Conservation (phyloP, 2,329 filamentous ascomycete species). For the Hymenoscyphus scutula region DNA sequence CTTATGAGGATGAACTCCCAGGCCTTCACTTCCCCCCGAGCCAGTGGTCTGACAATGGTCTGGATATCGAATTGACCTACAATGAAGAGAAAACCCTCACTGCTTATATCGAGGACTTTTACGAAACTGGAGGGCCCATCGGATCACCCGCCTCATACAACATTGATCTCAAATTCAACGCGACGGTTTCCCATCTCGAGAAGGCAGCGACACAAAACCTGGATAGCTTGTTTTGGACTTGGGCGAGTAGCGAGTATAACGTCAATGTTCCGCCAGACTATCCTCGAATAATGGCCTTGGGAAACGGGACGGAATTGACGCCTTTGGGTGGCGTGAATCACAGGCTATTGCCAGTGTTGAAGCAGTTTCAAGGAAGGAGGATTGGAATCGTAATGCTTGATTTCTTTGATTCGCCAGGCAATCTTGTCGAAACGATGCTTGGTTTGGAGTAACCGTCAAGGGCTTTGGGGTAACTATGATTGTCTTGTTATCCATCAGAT, state of each 20-base stretch:
- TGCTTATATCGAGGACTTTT: constrained; percentile 51
- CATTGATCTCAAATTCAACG: constrained; percentile 46
- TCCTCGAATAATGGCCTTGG: constrained; percentile 47
- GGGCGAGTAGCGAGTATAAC: constrained; percentile 45
- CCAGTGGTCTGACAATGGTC: constrained; percentile 45
- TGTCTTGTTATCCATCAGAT: not conserved
- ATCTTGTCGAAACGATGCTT: constrained; percentile 43
- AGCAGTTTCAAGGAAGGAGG: constrained; percentile 41
- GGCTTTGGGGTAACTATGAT: not conserved
- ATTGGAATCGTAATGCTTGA: constrained; percentile 53
- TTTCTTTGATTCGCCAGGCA: constrained; percentile 45
- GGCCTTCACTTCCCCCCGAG: constrained; percentile 47
- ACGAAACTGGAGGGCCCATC: constrained; percentile 37
- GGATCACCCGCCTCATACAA: constrained; percentile 38
- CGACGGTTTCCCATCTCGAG: constrained; percentile 40
- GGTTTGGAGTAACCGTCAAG: not conserved
- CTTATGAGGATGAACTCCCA: constrained; percentile 40
- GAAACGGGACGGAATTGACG: constrained; percentile 40
- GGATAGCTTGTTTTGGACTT: constrained; percentile 48
- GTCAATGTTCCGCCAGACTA: constrained; percentile 40
- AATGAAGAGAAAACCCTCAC: constrained; percentile 39
- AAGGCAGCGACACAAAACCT: constrained; percentile 38
- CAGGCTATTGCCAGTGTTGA: constrained; percentile 40
- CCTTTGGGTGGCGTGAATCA: constrained; percentile 46
- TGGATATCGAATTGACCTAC: constrained; percentile 43